A percentile compares a stretch with the other conserved stretches of the same genome.
Conservation (phyloP, 371 early-diverging fungal species). For the Mucor sp. region DNA sequence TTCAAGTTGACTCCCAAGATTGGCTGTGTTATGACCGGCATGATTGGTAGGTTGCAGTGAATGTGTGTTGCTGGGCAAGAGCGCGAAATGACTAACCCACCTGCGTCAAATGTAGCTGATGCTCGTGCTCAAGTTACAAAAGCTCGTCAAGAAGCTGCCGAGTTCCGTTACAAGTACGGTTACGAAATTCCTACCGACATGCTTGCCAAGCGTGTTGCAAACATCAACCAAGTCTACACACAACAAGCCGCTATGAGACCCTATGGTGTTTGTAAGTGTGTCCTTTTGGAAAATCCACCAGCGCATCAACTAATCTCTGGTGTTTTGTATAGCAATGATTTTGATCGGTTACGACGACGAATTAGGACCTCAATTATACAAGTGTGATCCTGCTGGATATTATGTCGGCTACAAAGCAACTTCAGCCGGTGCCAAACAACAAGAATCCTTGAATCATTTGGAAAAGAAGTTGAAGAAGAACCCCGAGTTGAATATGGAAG, state of each 20-base stretch:
- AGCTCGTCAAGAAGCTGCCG: constrained; percentile 96
- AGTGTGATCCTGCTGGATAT: constrained; percentile 98
- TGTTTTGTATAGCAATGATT: constrained; percentile 79
- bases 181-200: constrained; percentile 97
- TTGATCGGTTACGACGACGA: constrained; percentile 96
- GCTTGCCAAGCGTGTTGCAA: constrained; percentile 97
- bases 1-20: constrained; percentile 92
- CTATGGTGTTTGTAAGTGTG: constrained; percentile 88
- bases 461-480: constrained; percentile 97
- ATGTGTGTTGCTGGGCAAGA: not conserved
- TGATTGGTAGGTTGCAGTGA: constrained; percentile 64
- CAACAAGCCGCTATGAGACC: constrained; percentile 99
- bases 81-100: not conserved
- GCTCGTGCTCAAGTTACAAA: constrained; percentile 91
- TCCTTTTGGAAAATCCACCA: not conserved
- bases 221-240: constrained; percentile 98
- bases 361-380: constrained; percentile 94
- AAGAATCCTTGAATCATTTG: constrained; percentile 93
- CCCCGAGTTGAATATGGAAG: constrained; percentile 77
- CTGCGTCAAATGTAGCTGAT: constrained; percentile 68
- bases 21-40: constrained; percentile 98
- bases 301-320: not conserved
- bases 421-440: constrained; percentile 97
- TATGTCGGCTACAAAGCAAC: constrained; percentile 97
- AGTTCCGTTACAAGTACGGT: constrained; percentile 97